A percentile compares a stretch with the other conserved stretches of the same genome.
Evolutionary conservation across 139 green algal species (phyloP).

Genomic region (Volvox africanus): DNA sequence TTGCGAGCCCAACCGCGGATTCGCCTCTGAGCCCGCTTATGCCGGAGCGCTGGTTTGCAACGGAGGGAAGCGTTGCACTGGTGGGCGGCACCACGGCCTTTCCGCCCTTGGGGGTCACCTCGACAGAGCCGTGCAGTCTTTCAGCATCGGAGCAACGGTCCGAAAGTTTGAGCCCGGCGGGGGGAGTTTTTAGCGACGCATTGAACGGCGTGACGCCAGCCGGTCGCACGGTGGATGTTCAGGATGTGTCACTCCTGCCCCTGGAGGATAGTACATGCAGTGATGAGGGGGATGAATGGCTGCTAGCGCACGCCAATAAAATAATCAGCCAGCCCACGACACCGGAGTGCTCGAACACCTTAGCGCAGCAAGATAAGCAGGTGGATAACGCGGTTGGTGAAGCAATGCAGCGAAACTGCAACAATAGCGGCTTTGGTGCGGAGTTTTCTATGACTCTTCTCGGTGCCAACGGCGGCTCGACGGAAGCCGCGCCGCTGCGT

Average conservation of each 20-base stretch:
- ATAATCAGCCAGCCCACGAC: constrained; percentile 1
- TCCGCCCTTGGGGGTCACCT: neutral
- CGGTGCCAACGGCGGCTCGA: neutral
- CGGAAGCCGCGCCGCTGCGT: neutral
- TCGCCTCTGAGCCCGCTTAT: neutral
- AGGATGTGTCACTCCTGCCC: neutral
- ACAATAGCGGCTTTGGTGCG: neutral
- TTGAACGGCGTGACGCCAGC: too few relatives aligned
- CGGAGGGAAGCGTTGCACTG: neutral
- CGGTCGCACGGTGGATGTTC: neutral
- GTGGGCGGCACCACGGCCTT: neutral
- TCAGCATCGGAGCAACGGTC: too few relatives aligned
- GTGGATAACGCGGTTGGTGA: neutral
- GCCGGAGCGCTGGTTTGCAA: neutral
- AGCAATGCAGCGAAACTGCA: neutral
- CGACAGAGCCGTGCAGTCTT: too few relatives aligned
- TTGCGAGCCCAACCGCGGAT: neutral
- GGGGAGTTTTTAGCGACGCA: too few relatives aligned
- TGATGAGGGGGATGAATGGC: constrained; percentile 1
- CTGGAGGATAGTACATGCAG: neutral
- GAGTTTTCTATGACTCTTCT: neutral
- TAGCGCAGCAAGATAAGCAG: neutral
- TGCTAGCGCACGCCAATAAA: constrained; percentile 9
- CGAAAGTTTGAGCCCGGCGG: too few relatives aligned
- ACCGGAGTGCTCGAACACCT: neutral